These are phyloP conservation scores for Teunomyces kruisii DNA, from an alignment of 805 yeast species.

Conservation along the genomic window DNA sequence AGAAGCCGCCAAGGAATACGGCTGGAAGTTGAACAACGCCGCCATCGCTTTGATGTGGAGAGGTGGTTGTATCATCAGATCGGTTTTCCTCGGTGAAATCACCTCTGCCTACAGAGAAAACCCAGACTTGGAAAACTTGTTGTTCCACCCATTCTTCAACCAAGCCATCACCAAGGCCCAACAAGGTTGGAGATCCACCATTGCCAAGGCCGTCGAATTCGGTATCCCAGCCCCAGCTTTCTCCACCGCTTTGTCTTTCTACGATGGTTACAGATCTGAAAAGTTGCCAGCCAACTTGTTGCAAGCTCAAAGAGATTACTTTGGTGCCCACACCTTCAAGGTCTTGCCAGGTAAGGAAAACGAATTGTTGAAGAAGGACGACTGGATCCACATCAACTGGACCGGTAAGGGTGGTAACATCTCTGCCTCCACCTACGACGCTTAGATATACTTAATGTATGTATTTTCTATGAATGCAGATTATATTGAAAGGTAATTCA, in stretches of 20 bases:
- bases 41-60: conserved; percentile 99
- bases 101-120: conserved; percentile 92
- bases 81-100: conserved; percentile 96
- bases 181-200: conserved; percentile 89
- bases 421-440: conserved; percentile 91
- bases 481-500: neutral
- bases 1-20: conserved; percentile 96
- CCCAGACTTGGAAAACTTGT: conserved; percentile 92
- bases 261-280: conserved; percentile 97
- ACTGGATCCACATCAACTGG: conserved; percentile 96
- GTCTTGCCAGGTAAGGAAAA: conserved; percentile 85
- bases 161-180: conserved; percentile 92
- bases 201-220: conserved; percentile 70
- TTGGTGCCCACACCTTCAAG: conserved; percentile 99
- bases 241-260: conserved; percentile 94
- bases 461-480: neutral
- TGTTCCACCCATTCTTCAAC: conserved; percentile 93
- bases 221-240: conserved; percentile 99
- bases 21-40: conserved; percentile 97
- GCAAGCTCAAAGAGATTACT: conserved; percentile 99
- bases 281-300: conserved; percentile 95
- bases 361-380: conserved; percentile 72
- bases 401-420: conserved; percentile 98
- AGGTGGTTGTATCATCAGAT: conserved; percentile 99
- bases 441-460: conserved; percentile 46